Conservation (phyloP, 768 basidiomycete genomes). For the Plicaturopsis crispa region DNA sequence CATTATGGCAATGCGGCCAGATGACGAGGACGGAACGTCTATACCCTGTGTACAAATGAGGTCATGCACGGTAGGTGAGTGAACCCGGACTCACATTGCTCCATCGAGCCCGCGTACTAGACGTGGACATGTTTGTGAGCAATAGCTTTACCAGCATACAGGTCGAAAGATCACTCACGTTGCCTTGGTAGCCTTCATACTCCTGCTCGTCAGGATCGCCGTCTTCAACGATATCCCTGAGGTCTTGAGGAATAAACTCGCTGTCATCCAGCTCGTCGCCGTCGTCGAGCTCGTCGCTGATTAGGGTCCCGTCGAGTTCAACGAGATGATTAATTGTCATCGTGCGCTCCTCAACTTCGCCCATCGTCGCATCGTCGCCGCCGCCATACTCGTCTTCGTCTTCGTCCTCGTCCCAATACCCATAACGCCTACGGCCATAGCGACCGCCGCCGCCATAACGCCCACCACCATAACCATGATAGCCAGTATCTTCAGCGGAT, state of each 20-base stretch:
- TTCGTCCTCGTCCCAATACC: constrained; percentile 1
- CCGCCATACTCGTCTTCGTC: too few relatives aligned
- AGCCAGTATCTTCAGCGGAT: too few relatives aligned
- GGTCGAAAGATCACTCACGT: constrained; percentile 13
- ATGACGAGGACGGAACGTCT: background rate
- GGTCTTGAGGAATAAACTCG: too few relatives aligned
- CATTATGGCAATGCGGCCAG: background rate
- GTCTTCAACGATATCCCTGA: constrained; percentile 8
- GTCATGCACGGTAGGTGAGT: background rate
- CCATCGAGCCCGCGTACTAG: constrained; percentile 14
- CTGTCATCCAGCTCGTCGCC: constrained; percentile 11
- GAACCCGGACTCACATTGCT: constrained; percentile 12
- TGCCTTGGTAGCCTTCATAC: constrained; percentile 20
- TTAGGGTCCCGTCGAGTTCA: constrained; percentile 11
- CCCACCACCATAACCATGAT: too few relatives aligned
- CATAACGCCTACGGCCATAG: background rate
- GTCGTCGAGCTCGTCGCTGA: too few relatives aligned
- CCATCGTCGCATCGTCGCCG: constrained; percentile 10
- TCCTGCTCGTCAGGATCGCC: constrained; percentile 14
- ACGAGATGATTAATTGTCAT: constrained; percentile 10
- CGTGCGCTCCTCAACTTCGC: constrained; percentile 8
- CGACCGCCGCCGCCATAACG: too few relatives aligned
- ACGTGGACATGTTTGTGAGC: too few relatives aligned
- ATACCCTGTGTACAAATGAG: background rate
- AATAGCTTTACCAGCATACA: background rate